These are phyloP conservation scores for Fusarium sp. DNA, from an alignment of 2,329 filamentous ascomycete species.

Conservation along the genomic window DNA sequence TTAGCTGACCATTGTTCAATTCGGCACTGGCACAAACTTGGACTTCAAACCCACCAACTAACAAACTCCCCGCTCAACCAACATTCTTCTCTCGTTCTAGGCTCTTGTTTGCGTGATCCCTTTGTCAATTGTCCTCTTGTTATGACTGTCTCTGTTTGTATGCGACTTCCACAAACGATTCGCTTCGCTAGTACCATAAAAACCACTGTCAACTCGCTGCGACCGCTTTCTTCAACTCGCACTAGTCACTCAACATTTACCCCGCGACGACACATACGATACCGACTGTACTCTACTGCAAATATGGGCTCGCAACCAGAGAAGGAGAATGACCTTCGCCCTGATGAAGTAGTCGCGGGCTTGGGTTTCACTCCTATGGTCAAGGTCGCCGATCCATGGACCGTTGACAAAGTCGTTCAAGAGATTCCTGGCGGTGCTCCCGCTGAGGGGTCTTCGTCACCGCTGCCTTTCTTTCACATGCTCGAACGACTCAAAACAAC, in stretches of 20 bases:
- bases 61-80: neutral
- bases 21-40: constrained; percentile 12
- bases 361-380: constrained; percentile 52
- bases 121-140: constrained; percentile 7
- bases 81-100: constrained; percentile 6
- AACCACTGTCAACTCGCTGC: neutral
- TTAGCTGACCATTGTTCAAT: constrained; percentile 25
- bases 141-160: constrained; percentile 10
- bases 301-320: constrained; percentile 47
- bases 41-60: constrained; percentile 7
- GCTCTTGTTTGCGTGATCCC: neutral
- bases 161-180: neutral
- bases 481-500: constrained; percentile 95
- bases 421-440: constrained; percentile 68
- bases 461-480: constrained; percentile 92
- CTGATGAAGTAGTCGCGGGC: constrained; percentile 35
- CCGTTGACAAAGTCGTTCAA: constrained; percentile 71
- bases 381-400: constrained; percentile 62
- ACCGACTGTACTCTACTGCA: constrained; percentile 11
- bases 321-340: constrained; percentile 32
- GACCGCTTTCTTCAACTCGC: neutral
- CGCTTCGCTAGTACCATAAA: neutral
- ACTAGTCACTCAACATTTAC: constrained; percentile 9
- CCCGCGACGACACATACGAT: constrained; percentile 14
- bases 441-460: constrained; percentile 72